A percentile compares a stretch with the other conserved stretches of the same genome.
Evolutionary conservation across 768 basidiomycete species (phyloP).

Genomic region (Leccinum subgranulosum): DNA sequence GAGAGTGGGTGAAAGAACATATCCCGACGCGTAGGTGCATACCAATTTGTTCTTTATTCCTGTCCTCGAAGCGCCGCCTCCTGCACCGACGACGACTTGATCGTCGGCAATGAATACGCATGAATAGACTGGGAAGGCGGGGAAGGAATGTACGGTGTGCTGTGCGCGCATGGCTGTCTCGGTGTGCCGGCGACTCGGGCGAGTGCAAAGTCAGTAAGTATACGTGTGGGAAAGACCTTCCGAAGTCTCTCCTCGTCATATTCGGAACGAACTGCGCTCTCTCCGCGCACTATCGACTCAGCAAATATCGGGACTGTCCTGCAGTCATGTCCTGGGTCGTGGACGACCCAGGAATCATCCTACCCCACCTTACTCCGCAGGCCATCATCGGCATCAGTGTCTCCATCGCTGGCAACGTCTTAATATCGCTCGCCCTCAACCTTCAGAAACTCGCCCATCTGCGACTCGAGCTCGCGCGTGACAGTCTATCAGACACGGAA

Average conservation of each 20-base stretch:
- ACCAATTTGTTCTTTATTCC: conserved; percentile 96
- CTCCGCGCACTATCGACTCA: not conserved
- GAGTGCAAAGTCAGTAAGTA: not conserved
- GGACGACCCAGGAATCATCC: conserved; percentile 33
- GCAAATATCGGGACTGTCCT: not conserved
- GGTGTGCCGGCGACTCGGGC: not conserved
- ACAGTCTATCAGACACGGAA: conserved; percentile 14
- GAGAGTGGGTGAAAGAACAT: conserved; percentile 5
- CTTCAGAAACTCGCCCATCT: conserved; percentile 90
- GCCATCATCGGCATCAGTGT: conserved; percentile 77
- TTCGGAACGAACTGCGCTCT: not conserved
- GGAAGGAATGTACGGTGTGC: conserved; percentile 75
- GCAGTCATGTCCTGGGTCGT: conserved; percentile 11
- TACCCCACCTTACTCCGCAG: conserved; percentile 53
- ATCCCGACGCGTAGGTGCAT: not conserved
- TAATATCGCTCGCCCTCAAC: conserved; percentile 90
- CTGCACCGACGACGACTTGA: conserved; percentile 81
- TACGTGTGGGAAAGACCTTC: conserved; percentile 16
- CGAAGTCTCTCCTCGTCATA: too few relatives aligned
- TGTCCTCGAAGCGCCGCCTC: conserved; percentile 79
- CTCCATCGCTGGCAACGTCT: conserved; percentile 79
- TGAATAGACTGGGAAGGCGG: conserved; percentile 86
- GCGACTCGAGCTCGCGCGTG: conserved; percentile 47
- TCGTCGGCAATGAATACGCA: conserved; percentile 74
- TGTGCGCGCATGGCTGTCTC: conserved; percentile 61